A percentile compares a stretch with the other conserved stretches of the same genome.
phyloP scores from a whole-genome alignment of 306 rosid genomes.

The Fragaria ananassa region DNA sequence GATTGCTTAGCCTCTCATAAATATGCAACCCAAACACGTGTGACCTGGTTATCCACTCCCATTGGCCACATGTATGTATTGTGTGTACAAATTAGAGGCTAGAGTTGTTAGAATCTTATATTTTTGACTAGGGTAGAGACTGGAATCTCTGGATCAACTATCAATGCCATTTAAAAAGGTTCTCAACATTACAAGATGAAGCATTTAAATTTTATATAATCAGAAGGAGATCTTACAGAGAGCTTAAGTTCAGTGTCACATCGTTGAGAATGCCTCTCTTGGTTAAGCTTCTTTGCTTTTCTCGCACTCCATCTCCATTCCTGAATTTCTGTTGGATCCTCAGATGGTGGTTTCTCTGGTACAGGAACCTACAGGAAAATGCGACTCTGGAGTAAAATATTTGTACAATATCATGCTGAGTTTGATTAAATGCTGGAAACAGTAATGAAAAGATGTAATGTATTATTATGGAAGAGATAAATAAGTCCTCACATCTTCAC shows the following conservation, averaged over 20 bases:
- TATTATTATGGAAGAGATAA: conserved; percentile 8
- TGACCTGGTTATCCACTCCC: neutral
- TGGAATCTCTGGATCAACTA: neutral
- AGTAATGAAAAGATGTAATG: neutral
- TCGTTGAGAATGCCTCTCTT: conserved; percentile 80
- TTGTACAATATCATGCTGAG: neutral
- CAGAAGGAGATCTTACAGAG: conserved; percentile 54
- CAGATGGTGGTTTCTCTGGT: conserved; percentile 64
- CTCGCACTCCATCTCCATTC: conserved; percentile 72
- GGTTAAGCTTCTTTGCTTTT: conserved; percentile 76
- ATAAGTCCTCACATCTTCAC: conserved; percentile 56
- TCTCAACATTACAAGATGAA: conserved; percentile 7
- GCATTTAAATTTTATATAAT: conserved; percentile 4
- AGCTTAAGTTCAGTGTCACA: conserved; percentile 86
- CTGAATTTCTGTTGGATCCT: conserved; percentile 62
- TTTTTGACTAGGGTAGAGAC: conserved; percentile 2
- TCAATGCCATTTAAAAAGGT: neutral
- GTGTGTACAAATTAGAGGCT: neutral
- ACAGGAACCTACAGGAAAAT: conserved; percentile 52
- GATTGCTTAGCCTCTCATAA: neutral
- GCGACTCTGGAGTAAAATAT: neutral
- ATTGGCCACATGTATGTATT: neutral
- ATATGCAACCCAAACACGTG: neutral
- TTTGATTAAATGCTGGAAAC: neutral
- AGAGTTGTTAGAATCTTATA: neutral